These are phyloP conservation scores for Pseudocercospora crystallina DNA, from an alignment of 2,329 filamentous ascomycete genomes.

Conservation along the genomic window DNA sequence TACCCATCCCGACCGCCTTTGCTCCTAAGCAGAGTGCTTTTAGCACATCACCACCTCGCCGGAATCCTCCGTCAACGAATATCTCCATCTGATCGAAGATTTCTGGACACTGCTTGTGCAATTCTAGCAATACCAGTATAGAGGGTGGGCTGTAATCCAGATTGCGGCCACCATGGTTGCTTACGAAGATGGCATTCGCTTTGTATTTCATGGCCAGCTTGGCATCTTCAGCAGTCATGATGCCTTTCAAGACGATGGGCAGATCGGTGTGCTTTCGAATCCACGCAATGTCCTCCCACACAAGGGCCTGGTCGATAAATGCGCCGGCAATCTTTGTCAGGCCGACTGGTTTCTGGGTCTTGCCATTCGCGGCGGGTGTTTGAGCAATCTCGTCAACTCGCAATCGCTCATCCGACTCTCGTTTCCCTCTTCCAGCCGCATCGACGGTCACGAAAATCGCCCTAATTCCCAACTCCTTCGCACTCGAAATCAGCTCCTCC, in stretches of 20 bases:
- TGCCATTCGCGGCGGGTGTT: constrained; percentile 44
- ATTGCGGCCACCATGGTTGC: constrained; percentile 50
- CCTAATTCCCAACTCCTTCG: constrained; percentile 48
- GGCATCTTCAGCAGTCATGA: constrained; percentile 42
- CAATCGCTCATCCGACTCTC: constrained; percentile 47
- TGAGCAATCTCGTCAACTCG: constrained; percentile 22
- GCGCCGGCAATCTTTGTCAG: constrained; percentile 54
- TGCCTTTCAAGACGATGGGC: constrained; percentile 40
- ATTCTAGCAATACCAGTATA: constrained; percentile 59
- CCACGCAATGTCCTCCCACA: constrained; percentile 48
- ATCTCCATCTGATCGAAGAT: constrained; percentile 45
- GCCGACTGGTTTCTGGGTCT: constrained; percentile 46
- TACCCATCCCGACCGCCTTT: constrained; percentile 60
- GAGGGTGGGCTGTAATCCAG: constrained; percentile 44
- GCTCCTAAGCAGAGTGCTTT: constrained; percentile 67
- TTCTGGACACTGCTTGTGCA: constrained; percentile 59
- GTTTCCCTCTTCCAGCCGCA: constrained; percentile 57
- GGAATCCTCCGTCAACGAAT: constrained; percentile 64
- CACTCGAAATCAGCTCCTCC: constrained; percentile 49
- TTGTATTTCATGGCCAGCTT: constrained; percentile 41
- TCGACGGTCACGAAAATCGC: constrained; percentile 62
- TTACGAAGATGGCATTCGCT: constrained; percentile 43
- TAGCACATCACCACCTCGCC: constrained; percentile 64
- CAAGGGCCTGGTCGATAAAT: constrained; percentile 57
- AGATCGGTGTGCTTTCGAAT: constrained; percentile 31